These are phyloP conservation scores for Alternaria solani DNA, from an alignment of 2,329 filamentous ascomycete species.

Conservation along the genomic window DNA sequence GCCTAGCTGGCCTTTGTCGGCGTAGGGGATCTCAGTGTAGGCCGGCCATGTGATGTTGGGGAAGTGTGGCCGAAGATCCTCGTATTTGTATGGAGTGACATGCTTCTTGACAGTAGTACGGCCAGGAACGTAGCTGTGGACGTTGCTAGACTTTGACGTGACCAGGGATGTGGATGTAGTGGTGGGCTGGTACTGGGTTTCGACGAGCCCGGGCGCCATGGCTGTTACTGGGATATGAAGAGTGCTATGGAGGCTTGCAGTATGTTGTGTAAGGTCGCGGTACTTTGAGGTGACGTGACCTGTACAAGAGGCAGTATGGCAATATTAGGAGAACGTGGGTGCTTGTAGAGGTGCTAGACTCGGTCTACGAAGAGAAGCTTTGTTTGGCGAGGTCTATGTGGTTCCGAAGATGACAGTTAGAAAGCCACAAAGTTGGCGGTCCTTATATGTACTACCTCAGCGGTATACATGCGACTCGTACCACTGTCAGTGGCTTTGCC, in stretches of 20 bases:
- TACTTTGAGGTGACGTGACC: neutral
- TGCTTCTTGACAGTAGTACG: slow-evolving; percentile 56
- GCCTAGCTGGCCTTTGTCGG: slow-evolving; percentile 64
- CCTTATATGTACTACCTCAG: slow-evolving; percentile 21
- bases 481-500: slow-evolving; percentile 7
- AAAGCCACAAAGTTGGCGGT: neutral
- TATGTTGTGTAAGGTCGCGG: neutral
- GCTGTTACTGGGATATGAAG: slow-evolving; percentile 4
- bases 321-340: neutral
- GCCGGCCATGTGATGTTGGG: slow-evolving; percentile 62
- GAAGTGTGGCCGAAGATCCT: slow-evolving; percentile 62
- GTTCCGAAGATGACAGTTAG: neutral
- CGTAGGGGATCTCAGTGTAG: slow-evolving; percentile 58
- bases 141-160: slow-evolving; percentile 29
- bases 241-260: neutral
- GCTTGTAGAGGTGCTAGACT: neutral
- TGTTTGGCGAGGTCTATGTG: neutral
- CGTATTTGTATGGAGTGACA: slow-evolving; percentile 59
- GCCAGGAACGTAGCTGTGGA: slow-evolving; percentile 58
- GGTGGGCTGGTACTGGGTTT: slow-evolving; percentile 27
- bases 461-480: neutral
- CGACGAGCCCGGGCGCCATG: slow-evolving; percentile 48
- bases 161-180: slow-evolving; percentile 20
- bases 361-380: neutral
- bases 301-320: neutral